These are phyloP conservation scores for Purshia tridentata DNA, from an alignment of 306 rosid species.

Conservation along the genomic window DNA sequence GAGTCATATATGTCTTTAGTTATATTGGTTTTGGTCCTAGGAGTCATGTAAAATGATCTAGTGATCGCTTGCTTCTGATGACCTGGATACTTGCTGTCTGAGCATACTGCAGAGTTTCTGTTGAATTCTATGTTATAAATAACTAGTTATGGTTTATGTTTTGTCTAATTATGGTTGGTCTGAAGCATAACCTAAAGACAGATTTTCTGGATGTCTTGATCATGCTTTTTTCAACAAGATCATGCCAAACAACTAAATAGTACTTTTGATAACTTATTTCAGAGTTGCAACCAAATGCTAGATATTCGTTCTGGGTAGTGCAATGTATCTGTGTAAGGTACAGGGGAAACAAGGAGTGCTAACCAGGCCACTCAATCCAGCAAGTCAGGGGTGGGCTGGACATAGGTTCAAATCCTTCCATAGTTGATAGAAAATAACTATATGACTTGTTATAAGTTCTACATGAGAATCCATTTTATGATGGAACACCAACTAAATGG, in stretches of 20 bases:
- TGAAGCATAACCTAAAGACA: too few relatives aligned
- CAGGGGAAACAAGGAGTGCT: slow-evolving; percentile 1
- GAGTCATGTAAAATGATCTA: too few relatives aligned
- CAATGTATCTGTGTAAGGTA: background rate
- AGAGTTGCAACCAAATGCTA: background rate
- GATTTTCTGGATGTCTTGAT: too few relatives aligned
- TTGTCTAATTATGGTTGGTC: too few relatives aligned
- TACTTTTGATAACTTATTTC: background rate
- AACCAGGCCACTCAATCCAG: background rate
- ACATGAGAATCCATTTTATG: too few relatives aligned
- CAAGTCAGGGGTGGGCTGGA: background rate
- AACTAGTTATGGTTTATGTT: too few relatives aligned
- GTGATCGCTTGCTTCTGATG: too few relatives aligned
- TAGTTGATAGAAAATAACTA: too few relatives aligned
- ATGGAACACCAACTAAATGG: too few relatives aligned
- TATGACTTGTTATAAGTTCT: too few relatives aligned
- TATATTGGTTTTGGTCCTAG: background rate
- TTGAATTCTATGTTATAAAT: too few relatives aligned
- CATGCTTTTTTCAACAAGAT: background rate
- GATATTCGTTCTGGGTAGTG: background rate
- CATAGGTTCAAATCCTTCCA: slow-evolving; percentile 2
- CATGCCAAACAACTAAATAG: background rate
- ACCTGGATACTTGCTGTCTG: too few relatives aligned
- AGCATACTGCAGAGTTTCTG: background rate
- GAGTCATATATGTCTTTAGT: background rate